Evolutionary conservation across 371 early-diverging fungal species (phyloP).

Genomic region (Mortierella sp.): DNA sequence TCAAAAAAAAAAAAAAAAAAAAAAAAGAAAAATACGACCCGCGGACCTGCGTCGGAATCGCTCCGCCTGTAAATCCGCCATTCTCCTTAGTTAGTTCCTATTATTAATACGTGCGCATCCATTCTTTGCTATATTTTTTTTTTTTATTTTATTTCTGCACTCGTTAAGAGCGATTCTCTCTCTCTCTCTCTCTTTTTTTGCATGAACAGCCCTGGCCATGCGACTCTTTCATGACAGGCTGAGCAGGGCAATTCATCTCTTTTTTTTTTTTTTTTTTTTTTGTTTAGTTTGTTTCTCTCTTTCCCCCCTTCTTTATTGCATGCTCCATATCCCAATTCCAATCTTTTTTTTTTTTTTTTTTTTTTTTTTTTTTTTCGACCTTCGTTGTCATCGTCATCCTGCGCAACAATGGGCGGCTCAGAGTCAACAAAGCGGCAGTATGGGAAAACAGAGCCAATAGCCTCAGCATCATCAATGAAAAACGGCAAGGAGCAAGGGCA

Average conservation of each 20-base stretch:
- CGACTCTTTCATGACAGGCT: no score
- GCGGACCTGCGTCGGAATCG: no score
- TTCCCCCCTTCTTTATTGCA: background rate
- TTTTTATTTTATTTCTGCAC: background rate
- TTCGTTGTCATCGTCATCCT: background rate
- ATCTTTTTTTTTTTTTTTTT: background rate
- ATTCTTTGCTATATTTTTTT: constrained; percentile 1
- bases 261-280: background rate
- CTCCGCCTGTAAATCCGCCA: no score
- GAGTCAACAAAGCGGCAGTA: background rate
- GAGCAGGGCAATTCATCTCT: background rate
- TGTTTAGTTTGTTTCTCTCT: background rate
- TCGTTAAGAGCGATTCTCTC: no score
- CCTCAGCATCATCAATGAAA: background rate
- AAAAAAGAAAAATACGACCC: no score
- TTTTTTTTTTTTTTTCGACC: background rate
- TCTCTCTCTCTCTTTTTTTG: constrained; percentile 5
- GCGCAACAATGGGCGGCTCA: constrained; percentile 1
- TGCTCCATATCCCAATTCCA: background rate
- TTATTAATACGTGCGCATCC: no score
- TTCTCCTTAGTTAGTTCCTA: no score
- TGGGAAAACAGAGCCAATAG: background rate
- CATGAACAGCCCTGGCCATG: background rate
- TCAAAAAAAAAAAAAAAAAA: no score
- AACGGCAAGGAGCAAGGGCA: background rate